Conservation (phyloP, 2,329 filamentous ascomycete genomes). For the Paracoccidioides lutzii region DNA sequence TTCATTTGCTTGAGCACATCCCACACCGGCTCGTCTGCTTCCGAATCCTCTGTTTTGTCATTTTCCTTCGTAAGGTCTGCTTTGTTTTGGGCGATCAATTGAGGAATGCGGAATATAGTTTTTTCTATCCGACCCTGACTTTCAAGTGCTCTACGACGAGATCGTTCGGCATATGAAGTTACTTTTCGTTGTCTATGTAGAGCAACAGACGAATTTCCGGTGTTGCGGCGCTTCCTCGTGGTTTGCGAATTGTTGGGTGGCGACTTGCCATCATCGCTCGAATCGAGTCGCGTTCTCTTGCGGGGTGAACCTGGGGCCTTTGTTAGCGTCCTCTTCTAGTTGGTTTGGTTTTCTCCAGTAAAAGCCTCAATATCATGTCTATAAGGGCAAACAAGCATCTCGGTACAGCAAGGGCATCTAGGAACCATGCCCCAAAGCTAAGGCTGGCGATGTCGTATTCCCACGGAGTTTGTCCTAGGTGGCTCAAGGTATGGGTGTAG, state of each 20-base stretch:
- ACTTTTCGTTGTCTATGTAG: constrained; percentile 7
- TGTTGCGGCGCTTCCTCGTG: not conserved
- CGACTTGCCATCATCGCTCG: not conserved
- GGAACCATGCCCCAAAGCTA: not conserved
- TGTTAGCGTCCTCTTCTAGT: constrained; percentile 7
- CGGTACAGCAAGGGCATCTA: constrained; percentile 7
- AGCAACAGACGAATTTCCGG: not conserved
- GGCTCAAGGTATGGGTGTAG: not conserved
- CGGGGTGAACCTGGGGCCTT: not conserved
- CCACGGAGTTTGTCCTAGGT: not conserved
- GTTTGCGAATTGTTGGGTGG: not conserved
- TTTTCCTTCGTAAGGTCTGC: constrained; percentile 10
- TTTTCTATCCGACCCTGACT: constrained; percentile 21
- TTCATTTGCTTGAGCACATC: constrained; percentile 3
- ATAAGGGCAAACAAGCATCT: constrained; percentile 7
- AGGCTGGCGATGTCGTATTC: constrained; percentile 4
- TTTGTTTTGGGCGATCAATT: constrained; percentile 21
- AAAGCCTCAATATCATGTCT: constrained; percentile 5
- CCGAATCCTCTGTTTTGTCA: not conserved
- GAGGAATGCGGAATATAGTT: constrained; percentile 23
- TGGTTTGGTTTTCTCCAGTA: constrained; percentile 1
- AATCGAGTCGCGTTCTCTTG: not conserved
- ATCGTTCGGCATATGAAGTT: constrained; percentile 19
- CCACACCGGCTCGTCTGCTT: not conserved
- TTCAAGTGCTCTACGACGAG: constrained; percentile 19